Evolutionary conservation across 345 rosid genomes (phyloP), one percentile per base, ranked within the genome.

Genomic region (Populus tremula): DNA sequence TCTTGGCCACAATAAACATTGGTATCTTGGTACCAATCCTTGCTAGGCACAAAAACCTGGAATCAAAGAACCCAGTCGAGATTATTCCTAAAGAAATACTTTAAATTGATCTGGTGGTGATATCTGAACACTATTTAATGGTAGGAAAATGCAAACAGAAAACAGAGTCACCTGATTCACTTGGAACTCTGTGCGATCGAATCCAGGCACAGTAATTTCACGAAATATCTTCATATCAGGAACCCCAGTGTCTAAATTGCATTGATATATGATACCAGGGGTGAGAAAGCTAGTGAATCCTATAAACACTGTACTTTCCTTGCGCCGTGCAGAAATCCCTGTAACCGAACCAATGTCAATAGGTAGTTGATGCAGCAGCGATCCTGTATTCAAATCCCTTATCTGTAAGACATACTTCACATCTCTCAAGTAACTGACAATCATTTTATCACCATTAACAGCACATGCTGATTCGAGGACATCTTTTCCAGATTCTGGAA

Each of bases 11-110:
- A 39, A 96, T 82, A 83, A 96, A 93, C 81, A 88, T 84, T 4
- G 98, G 99, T 72, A 96, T 83, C 88, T 83, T 88, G 67, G 91
- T 88, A 65, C 94, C 94, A 65, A 65, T 96, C 99, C 85, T 89
- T 91, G 73, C 96, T 85, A 2, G 93, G 89, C 56, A 88, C 88
- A 74, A 96, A 96, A 31, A 89, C 98, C 99, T 96, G 87, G 63
- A 76, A 43, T 62, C 59, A 53, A 63, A 81, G 54, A 80, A 47
- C 49, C 54, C 45, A 39, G 64, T 69, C 69, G 1, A 43, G 47
- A 43, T 53, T 53, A 2, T 53, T 53, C 59, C 59, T 18, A 11
- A 43, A 43, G 47, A 43, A 43, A 1, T 10, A 43, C 47, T 43
- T 43, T 43, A 43, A 43, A 43, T 43, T 43, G 47, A 43, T 43